Evolutionary conservation across 1,284 basidiomycete genomes (phyloP).

Genomic region (Porodaedalea pini): DNA sequence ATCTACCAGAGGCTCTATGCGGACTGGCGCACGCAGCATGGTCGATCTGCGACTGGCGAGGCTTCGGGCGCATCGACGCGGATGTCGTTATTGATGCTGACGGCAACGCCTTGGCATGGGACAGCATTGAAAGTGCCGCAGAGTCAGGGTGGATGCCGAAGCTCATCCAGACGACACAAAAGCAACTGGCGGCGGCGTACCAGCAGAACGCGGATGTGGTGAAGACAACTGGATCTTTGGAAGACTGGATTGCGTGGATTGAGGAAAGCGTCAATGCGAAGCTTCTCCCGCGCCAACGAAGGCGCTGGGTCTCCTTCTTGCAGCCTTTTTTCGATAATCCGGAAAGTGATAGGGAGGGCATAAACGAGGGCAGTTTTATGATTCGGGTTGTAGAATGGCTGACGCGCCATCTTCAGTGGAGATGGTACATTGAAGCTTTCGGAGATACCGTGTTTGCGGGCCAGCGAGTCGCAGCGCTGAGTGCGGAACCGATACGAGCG

Average conservation of each 20-base stretch:
- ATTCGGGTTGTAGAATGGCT: conserved; percentile 53
- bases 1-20: conserved; percentile 56
- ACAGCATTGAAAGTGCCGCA: conserved; percentile 22
- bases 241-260: conserved; percentile 47
- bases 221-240: conserved; percentile 31
- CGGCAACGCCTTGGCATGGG: conserved; percentile 24
- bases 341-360: conserved; percentile 26
- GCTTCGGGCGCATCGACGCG: conserved; percentile 35
- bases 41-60: conserved; percentile 56
- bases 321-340: conserved; percentile 34
- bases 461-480: conserved; percentile 1
- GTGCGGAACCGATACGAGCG: neutral
- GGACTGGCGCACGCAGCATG: conserved; percentile 51
- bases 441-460: conserved; percentile 29
- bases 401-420: conserved; percentile 45
- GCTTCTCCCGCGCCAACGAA: conserved; percentile 30
- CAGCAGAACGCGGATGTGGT: conserved; percentile 40
- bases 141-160: conserved; percentile 43
- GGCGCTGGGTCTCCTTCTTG: conserved; percentile 40
- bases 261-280: conserved; percentile 30
- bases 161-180: conserved; percentile 43
- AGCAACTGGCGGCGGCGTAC: conserved; percentile 44
- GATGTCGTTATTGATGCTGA: conserved; percentile 26
- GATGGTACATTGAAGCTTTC: conserved; percentile 47
- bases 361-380: conserved; percentile 51